phyloP scores from a whole-genome alignment of 1,284 basidiomycete genomes.

The Macrocystidia cucumis region DNA sequence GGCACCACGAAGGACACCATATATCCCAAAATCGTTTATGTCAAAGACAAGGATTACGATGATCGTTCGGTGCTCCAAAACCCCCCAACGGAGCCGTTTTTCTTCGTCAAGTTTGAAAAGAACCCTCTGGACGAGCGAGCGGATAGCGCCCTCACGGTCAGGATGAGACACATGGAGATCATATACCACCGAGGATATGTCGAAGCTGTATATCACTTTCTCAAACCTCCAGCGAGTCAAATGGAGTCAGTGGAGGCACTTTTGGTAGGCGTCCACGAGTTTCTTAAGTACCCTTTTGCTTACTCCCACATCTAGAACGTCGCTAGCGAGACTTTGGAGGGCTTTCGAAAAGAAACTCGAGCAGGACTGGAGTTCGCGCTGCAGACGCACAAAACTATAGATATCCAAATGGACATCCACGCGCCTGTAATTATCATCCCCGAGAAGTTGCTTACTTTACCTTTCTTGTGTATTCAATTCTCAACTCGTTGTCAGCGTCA shows the following conservation, averaged over 20 bases:
- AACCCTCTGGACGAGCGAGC: conserved; percentile 92
- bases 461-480: conserved; percentile 13
- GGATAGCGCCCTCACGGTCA: conserved; percentile 85
- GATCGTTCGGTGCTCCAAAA: conserved; percentile 5
- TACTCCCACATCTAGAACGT: conserved; percentile 54
- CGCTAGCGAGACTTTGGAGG: conserved; percentile 93
- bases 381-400: conserved; percentile 91
- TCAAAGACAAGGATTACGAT: conserved; percentile 50
- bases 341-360: conserved; percentile 90
- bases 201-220: conserved; percentile 89
- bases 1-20: conserved; percentile 80
- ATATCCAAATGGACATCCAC: conserved; percentile 94
- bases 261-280: conserved; percentile 40
- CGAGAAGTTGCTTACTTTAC: conserved; percentile 87
- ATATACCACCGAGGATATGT: conserved; percentile 95
- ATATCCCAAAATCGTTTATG: conserved; percentile 90
- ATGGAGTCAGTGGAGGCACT: conserved; percentile 92
- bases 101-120: conserved; percentile 88
- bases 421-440: conserved; percentile 98
- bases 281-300: background rate
- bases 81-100: conserved; percentile 68
- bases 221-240: conserved; percentile 93
- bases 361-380: conserved; percentile 93
- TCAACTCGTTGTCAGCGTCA: conserved; percentile 44
- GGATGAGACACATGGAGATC: conserved; percentile 96